phyloP scores from a whole-genome alignment of 768 basidiomycete species.

The Sporobolomyces pararoseus region DNA sequence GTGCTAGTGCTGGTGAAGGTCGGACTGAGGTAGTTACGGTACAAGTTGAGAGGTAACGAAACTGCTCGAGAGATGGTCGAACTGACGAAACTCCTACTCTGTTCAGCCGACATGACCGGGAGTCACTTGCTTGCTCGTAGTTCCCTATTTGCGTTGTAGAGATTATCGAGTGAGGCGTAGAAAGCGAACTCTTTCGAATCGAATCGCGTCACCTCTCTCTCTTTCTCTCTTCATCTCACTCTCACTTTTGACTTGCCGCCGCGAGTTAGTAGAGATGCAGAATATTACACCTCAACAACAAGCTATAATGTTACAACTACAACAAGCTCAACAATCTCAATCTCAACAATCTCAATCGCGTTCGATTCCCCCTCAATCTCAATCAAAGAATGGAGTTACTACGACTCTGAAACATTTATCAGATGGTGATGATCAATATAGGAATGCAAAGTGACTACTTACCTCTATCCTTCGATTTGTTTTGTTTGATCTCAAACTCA shows the following conservation, averaged over 20 bases:
- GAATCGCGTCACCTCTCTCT: background rate
- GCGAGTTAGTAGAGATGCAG: too few relatives aligned
- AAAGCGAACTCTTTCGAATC: background rate
- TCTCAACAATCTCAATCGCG: background rate
- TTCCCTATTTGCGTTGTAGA: too few relatives aligned
- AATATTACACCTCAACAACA: constrained; percentile 8
- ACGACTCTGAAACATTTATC: background rate
- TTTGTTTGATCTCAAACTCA: background rate
- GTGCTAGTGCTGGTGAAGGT: background rate
- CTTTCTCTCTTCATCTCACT: background rate
- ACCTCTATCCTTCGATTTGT: background rate
- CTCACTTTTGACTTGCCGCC: too few relatives aligned
- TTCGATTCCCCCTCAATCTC: background rate
- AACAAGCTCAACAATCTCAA: background rate
- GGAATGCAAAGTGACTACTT: constrained; percentile 8
- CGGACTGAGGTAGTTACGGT: background rate
- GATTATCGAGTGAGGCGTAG: too few relatives aligned
- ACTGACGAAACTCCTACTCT: background rate
- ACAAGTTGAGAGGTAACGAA: background rate
- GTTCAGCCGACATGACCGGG: background rate
- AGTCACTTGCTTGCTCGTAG: too few relatives aligned
- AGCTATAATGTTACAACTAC: background rate
- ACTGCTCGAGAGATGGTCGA: background rate
- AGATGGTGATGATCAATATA: constrained; percentile 23
- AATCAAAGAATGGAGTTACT: background rate